Evolutionary conservation across 2,329 filamentous ascomycete species (phyloP), one percentile per base, ranked within the genome.

Genomic region (Fusarium lateritium): DNA sequence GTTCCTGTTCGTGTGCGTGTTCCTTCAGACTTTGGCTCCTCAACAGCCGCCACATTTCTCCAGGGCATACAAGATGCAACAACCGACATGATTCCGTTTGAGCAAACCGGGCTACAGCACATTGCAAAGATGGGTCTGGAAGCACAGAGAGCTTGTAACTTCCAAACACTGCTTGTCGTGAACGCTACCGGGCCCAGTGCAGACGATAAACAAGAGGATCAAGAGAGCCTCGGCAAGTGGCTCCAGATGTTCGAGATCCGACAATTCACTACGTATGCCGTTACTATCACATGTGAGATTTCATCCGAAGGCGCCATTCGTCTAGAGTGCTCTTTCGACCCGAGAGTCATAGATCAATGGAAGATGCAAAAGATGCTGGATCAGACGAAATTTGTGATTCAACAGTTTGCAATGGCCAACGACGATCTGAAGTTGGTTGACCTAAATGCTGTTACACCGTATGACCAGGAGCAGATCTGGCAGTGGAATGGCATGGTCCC

Each of bases 41-140:
- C 24, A 24, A 47, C 31, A 47, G 31, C 36, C 6, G 9, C 24
- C 11, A 17, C 15, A 9, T 85, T 82, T 56, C 75, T 89, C 10
- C 73, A 82, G 15, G 70, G 73, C 2, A 31, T 74, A 1, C 73
- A 76, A 14, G 36, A 57, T 7, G 39, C 61, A 14, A 57, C 62
- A 3, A 51, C 55, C 3, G 56, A 60, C 3, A 71, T 72, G 65
- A 64, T 69, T 8, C 7, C 62, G 1, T 65, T 57, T 31, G 69
- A 72, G 34, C 67, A 71, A n/a, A 63, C 50, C 3, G 71, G 71
- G 2, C 36, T 73, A 5, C 62, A 62, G 0, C 55, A 65, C 3
- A 76, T 76, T 33, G 57, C 46, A 62, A 62, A 22, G 8, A 63
- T 7, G 47, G 47, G 14, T 3, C 55, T 2, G 56, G 63, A 8